These are phyloP conservation scores for Bimuria novae-zelandiae DNA, from an alignment of 2,329 filamentous ascomycete species.

Conservation along the genomic window DNA sequence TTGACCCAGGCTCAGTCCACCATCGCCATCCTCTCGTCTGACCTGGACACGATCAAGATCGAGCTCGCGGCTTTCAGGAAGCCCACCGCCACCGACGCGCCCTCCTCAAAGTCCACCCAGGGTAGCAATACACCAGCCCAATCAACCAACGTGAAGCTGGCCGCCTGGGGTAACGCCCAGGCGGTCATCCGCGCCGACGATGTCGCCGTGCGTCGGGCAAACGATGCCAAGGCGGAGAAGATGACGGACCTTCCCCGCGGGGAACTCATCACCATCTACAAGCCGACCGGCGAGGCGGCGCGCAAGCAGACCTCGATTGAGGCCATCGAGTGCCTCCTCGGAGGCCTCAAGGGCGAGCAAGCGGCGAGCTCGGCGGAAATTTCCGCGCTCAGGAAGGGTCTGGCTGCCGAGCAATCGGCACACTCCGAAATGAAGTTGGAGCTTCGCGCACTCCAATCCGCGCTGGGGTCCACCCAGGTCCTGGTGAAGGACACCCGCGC, in stretches of 20 bases:
- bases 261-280: neutral
- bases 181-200: neutral
- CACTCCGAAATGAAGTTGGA: neutral
- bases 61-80: neutral
- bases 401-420: neutral
- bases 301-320: neutral
- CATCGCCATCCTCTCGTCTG: neutral
- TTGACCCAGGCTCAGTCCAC: neutral
- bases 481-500: neutral
- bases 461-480: neutral
- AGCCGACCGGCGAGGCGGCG: neutral
- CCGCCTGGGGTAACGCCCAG: neutral
- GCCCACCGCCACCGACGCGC: neutral
- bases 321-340: neutral
- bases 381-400: neutral
- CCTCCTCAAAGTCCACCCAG: neutral
- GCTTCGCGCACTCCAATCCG: neutral
- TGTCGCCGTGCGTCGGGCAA: neutral
- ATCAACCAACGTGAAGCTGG: neutral
- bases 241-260: neutral
- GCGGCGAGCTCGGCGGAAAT: neutral
- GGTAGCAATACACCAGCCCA: neutral
- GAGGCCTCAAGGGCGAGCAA: neutral
- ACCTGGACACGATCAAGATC: neutral
- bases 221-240: neutral